Evolutionary conservation across 306 rosid species (phyloP).

Genomic region (Gastrolobium villosum): DNA sequence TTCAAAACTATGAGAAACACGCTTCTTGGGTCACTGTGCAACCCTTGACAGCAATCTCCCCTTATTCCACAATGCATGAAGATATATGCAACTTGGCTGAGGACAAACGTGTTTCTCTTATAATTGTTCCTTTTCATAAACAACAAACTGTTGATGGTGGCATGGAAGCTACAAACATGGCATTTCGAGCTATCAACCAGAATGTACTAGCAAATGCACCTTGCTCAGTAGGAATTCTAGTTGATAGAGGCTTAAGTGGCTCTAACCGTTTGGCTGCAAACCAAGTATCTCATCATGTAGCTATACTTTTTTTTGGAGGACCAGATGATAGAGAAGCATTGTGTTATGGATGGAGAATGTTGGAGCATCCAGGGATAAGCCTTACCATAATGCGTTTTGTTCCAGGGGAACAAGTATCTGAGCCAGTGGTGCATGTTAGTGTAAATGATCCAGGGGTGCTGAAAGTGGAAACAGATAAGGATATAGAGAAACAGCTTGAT

Average conservation of each 20-base stretch:
- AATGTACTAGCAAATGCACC: slow-evolving; percentile 78
- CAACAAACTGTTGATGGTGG: slow-evolving; percentile 96
- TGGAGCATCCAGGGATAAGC: slow-evolving; percentile 68
- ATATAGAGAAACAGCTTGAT: slow-evolving; percentile 66
- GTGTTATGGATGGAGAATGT: slow-evolving; percentile 86
- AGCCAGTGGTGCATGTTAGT: background rate
- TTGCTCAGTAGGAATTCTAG: slow-evolving; percentile 89
- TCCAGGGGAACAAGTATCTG: slow-evolving; percentile 48
- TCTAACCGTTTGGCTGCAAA: slow-evolving; percentile 59
- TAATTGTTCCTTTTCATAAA: slow-evolving; percentile 89
- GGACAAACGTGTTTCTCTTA: slow-evolving; percentile 77
- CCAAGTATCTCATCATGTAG: slow-evolving; percentile 66
- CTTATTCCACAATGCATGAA: slow-evolving; percentile 94
- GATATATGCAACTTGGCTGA: slow-evolving; percentile 83
- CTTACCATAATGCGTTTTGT: slow-evolving; percentile 72
- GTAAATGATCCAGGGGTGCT: slow-evolving; percentile 34
- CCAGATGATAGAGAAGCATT: slow-evolving; percentile 94
- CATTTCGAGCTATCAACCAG: slow-evolving; percentile 73
- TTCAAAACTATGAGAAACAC: slow-evolving; percentile 80
- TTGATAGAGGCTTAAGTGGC: slow-evolving; percentile 82
- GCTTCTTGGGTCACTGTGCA: slow-evolving; percentile 65
- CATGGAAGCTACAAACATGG: slow-evolving; percentile 89
- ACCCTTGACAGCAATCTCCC: slow-evolving; percentile 88
- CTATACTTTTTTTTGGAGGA: slow-evolving; percentile 82
- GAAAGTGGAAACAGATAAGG: slow-evolving; percentile 57